Base-by-base conservation (phyloP, 164 flowering plant species). In the Litsea cubeba region DNA sequence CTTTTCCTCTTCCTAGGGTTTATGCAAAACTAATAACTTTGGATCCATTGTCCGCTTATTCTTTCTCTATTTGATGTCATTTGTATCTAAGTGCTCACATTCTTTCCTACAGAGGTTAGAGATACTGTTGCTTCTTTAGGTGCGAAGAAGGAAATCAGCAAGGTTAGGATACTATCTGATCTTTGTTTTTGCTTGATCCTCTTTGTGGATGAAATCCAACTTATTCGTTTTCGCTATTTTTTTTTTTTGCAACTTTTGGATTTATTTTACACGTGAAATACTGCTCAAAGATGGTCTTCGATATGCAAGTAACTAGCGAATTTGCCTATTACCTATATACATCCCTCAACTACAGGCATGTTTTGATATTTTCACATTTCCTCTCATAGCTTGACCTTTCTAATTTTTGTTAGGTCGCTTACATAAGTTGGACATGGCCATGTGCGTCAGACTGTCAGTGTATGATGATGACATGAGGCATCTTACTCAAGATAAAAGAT, bases 61-160 rank as follows among this genome's bases (percentile, higher is more conserved):
- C 60, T 54, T 54, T 54, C 7, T 54, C 20, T 54, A 15, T 20
- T 54, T 54, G 17, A 3, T 3, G 6, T 20, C n/a, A 15, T 54
- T 54, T 54, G 60, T 54, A 20, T 15, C 5, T 54, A 54, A 54
- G 20, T 63, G 8, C 4, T 5, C 12, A 12, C 1, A 15, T 66
- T 66, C 4, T 46, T 60, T n/a, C 14, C 35, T 82, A 80, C 78
- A 91, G 96, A 82, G 88, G 87, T 89, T 71, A 82, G 83, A 70
- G 86, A 86, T 62, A 79, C 82, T 20, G 88, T 87, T 70, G 75
- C 86, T 74, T 75, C 82, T 28, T 76, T 89, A 80, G 66, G 73
- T 82, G 91, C 87, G 17, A 81, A 77, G 32, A 89, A 87, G 80
- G 66, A 80, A 10, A 91, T 91, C 32, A 71, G 69, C n/a, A 91